phyloP scores from a whole-genome alignment of 495 filamentous ascomycete genomes.

The Aspergillus hancockii region DNA sequence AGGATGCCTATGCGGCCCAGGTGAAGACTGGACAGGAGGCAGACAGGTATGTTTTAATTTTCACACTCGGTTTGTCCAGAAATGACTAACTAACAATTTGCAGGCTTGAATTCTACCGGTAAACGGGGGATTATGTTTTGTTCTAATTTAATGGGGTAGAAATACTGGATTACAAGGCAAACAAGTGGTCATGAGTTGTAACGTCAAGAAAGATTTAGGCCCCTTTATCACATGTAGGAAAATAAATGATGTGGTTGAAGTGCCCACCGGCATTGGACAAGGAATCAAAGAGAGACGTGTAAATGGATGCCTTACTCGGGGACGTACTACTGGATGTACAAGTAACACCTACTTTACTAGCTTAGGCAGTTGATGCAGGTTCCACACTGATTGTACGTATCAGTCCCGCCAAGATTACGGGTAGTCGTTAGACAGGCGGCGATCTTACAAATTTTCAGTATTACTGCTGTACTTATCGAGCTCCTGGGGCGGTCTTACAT shows the following conservation, averaged over 20 bases:
- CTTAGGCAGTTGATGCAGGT: neutral
- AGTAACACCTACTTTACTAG: neutral
- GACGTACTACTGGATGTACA: no score
- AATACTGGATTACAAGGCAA: conserved; percentile 25
- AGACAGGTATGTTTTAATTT: conserved; percentile 45
- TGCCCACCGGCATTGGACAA: neutral
- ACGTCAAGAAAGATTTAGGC: conserved; percentile 35
- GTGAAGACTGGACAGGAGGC: conserved; percentile 86
- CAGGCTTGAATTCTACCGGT: conserved; percentile 61
- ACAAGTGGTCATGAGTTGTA: conserved; percentile 37
- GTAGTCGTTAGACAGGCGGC: conserved; percentile 2
- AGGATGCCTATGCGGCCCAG: conserved; percentile 93
- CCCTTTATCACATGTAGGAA: conserved; percentile 29
- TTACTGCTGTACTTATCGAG: neutral
- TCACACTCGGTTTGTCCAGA: conserved; percentile 15
- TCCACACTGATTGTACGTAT: neutral
- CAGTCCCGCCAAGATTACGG: neutral
- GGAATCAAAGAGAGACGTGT: no score
- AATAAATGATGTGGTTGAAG: conserved; percentile 16
- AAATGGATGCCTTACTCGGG: no score
- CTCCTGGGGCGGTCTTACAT: conserved; percentile 15
- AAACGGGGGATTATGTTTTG: conserved; percentile 18
- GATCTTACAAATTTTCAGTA: neutral
- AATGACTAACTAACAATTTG: conserved; percentile 9
- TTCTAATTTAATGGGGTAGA: conserved; percentile 16